phyloP scores from a whole-genome alignment of 2,329 filamentous ascomycete genomes.

The Pyricularia sp. region DNA sequence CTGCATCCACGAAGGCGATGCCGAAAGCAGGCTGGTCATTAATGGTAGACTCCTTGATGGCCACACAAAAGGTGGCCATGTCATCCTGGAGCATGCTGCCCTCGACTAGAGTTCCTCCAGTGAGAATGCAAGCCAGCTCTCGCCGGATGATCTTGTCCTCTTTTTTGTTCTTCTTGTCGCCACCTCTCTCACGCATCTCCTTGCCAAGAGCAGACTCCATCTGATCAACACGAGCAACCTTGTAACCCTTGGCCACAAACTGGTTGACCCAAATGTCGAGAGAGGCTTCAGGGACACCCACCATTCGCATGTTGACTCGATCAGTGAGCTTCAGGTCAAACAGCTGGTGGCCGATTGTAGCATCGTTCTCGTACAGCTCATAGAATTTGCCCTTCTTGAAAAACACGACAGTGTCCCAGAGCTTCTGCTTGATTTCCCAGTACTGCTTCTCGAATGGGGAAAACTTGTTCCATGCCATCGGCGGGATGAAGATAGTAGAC shows the following conservation, averaged over 20 bases:
- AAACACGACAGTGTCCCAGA: conserved; percentile 95
- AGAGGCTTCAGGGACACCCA: conserved; percentile 89
- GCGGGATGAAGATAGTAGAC: conserved; percentile 80
- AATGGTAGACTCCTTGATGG: conserved; percentile 68
- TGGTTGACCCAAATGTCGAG: conserved; percentile 97
- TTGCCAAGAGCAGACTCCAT: conserved; percentile 92
- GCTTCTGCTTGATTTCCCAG: conserved; percentile 97
- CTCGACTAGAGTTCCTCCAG: conserved; percentile 84
- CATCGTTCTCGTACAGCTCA: conserved; percentile 95
- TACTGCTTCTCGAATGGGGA: conserved; percentile 96
- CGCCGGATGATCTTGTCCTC: conserved; percentile 87
- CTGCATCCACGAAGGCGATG: conserved; percentile 86
- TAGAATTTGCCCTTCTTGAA: conserved; percentile 99
- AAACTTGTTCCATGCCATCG: conserved; percentile 65
- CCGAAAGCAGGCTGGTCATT: conserved; percentile 75
- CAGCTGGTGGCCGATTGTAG: conserved; percentile 86
- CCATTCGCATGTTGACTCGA: conserved; percentile 99
- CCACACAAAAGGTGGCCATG: conserved; percentile 91
- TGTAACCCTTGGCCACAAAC: conserved; percentile 95
- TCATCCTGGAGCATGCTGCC: conserved; percentile 96
- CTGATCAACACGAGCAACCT: conserved; percentile 92
- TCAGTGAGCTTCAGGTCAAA: conserved; percentile 98
- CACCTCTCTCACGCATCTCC: conserved; percentile 91
- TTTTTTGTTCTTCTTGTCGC: conserved; percentile 45
- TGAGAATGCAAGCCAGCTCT: conserved; percentile 83